Conservation (phyloP, 768 basidiomycete species). For the Agrocybe praecox region DNA sequence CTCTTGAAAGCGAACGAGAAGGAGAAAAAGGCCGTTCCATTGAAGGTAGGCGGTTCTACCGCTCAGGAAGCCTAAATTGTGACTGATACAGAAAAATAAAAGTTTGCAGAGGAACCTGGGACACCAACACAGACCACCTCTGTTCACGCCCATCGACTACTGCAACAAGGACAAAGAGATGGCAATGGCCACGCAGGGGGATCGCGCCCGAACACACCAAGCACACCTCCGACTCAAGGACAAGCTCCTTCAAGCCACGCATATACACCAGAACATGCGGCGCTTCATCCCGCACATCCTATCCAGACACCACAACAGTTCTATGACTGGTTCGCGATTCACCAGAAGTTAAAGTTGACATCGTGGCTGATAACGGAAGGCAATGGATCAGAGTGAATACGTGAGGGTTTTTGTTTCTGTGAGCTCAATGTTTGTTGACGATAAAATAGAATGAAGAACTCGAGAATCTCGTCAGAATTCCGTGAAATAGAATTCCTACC, state of each 20-base stretch:
- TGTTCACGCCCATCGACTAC: conserved; percentile 14
- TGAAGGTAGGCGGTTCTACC: conserved; percentile 56
- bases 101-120: conserved; percentile 21
- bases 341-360: conserved; percentile 71
- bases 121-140: conserved; percentile 15
- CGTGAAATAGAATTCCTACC: conserved; percentile 83
- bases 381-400: conserved; percentile 89
- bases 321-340: conserved; percentile 7
- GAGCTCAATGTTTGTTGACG: not conserved
- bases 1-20: conserved; percentile 54
- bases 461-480: conserved; percentile 78
- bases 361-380: conserved; percentile 74
- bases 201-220: conserved; percentile 44
- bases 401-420: conserved; percentile 46
- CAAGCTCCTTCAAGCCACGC: not conserved
- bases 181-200: conserved; percentile 16
- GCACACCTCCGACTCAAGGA: conserved; percentile 9
- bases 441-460: conserved; percentile 66
- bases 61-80: not conserved
- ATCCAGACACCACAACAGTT: too few species aligned
- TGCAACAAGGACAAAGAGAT: conserved; percentile 15
- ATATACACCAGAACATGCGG: conserved; percentile 6
- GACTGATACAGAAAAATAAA: not conserved
- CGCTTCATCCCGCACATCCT: conserved; percentile 76
- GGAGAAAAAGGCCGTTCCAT: conserved; percentile 64